Conservation (phyloP, 352 stramenopile species). For the Phytopythium montanum region DNA sequence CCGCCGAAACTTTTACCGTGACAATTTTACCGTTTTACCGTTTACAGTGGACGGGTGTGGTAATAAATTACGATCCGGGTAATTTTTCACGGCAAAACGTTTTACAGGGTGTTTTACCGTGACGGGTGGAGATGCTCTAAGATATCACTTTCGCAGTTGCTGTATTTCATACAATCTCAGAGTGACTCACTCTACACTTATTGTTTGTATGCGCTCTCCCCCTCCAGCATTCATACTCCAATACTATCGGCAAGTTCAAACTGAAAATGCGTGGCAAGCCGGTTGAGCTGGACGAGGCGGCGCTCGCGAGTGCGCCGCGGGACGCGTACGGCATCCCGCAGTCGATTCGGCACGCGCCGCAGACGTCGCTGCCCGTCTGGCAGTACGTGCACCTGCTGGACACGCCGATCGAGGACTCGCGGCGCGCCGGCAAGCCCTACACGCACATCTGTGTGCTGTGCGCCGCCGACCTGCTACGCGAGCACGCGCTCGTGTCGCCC, state of each 20-base stretch:
- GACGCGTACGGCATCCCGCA: slow-evolving; percentile 25
- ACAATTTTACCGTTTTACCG: too few relatives aligned
- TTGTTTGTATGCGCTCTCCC: too few relatives aligned
- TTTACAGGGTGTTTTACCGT: too few relatives aligned
- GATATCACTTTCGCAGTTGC: too few relatives aligned
- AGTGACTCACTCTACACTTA: too few relatives aligned
- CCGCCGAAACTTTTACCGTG: too few relatives aligned
- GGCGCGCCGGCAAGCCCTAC: slow-evolving; percentile 13
- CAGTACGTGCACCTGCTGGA: slow-evolving; percentile 30
- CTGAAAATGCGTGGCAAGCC: neutral
- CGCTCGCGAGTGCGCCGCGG: neutral
- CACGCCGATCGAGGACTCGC: slow-evolving; percentile 17
- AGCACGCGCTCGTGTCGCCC: slow-evolving; percentile 4
- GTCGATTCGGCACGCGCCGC: slow-evolving; percentile 16
- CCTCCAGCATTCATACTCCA: too few relatives aligned
- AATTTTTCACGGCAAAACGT: too few relatives aligned
- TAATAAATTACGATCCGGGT: too few relatives aligned
- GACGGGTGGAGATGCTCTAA: too few relatives aligned
- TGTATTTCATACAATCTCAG: too few relatives aligned
- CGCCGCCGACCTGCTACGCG: slow-evolving; percentile 8
- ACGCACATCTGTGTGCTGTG: slow-evolving; percentile 38
- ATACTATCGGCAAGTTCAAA: neutral
- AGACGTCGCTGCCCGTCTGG: slow-evolving; percentile 31
- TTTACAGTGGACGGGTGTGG: too few relatives aligned
- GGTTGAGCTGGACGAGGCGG: neutral